A percentile compares a stretch with the other conserved stretches of the same genome.
Evolutionary conservation across 2,329 filamentous ascomycete species (phyloP).

Genomic region (Geoglossum cookeanum): DNA sequence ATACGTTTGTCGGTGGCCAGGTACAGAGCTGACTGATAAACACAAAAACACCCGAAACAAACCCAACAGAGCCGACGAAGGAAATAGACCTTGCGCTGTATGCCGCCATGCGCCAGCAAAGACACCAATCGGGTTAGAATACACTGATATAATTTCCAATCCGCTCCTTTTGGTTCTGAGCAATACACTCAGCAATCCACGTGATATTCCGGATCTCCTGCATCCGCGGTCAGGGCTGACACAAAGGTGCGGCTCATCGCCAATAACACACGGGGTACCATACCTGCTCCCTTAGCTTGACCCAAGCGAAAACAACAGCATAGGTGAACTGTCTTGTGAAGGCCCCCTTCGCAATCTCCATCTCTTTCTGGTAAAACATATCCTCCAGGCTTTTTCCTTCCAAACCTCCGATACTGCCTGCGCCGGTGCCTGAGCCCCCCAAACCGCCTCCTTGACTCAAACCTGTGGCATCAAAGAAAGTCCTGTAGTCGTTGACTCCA

Average conservation of each 20-base stretch:
- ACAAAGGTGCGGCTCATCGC: conserved; percentile 5
- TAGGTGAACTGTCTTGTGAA: conserved; percentile 95
- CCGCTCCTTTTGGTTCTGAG: conserved; percentile 97
- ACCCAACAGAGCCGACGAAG: not conserved
- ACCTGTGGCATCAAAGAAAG: conserved; percentile 84
- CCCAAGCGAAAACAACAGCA: conserved; percentile 91
- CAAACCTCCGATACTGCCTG: conserved; percentile 49
- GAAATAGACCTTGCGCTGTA: not conserved
- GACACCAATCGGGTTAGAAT: conserved; percentile 35
- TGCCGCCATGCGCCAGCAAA: not conserved
- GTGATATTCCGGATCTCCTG: conserved; percentile 99
- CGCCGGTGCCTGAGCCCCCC: conserved; percentile 32
- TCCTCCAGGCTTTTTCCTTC: conserved; percentile 88
- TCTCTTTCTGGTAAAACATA: conserved; percentile 98
- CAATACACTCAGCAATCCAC: conserved; percentile 99
- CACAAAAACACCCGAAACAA: not conserved
- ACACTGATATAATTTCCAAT: conserved; percentile 99
- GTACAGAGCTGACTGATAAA: not conserved
- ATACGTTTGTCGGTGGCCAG: too few relatives aligned
- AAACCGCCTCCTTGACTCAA: conserved; percentile 53
- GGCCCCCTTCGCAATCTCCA: conserved; percentile 89
- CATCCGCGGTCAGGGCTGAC: conserved; percentile 16
- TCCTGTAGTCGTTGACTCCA: conserved; percentile 82
- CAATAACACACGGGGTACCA: conserved; percentile 15
- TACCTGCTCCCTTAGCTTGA: conserved; percentile 93